Percentiles rank a stretch among this genome's conserved stretches.
phyloP scores from a whole-genome alignment of 768 basidiomycete species.

The Sporobolomyces pararoseus region DNA sequence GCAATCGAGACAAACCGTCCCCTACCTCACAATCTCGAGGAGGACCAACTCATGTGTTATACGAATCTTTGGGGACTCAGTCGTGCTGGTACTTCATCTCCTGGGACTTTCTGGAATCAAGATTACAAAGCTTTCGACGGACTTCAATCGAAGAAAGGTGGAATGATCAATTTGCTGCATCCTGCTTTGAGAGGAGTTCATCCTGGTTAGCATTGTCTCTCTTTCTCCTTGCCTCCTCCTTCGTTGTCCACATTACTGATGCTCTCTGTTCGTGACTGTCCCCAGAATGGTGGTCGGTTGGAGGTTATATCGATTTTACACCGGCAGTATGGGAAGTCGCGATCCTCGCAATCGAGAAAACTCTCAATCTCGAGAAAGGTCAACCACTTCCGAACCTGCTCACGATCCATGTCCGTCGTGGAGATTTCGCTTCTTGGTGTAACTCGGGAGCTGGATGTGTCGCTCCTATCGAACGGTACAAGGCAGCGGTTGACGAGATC shows the following conservation, averaged over 20 bases:
- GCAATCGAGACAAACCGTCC: background rate
- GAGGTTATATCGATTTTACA: constrained; percentile 14
- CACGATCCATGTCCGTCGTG: constrained; percentile 17
- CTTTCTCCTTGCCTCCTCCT: background rate
- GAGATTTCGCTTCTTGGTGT: constrained; percentile 27
- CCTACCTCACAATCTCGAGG: constrained; percentile 13
- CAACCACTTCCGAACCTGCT: background rate
- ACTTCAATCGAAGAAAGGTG: constrained; percentile 1
- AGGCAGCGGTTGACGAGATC: background rate
- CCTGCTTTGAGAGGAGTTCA: constrained; percentile 8
- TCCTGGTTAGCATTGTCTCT: constrained; percentile 1
- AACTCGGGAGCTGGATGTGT: background rate
- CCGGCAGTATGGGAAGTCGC: constrained; percentile 28
- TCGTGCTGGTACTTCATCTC: background rate
- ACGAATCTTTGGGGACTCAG: constrained; percentile 2
- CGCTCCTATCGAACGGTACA: constrained; percentile 6
- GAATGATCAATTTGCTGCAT: background rate
- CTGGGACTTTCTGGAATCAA: background rate
- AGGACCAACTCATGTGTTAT: constrained; percentile 9
- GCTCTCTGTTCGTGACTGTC: no score
- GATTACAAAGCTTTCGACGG: constrained; percentile 15
- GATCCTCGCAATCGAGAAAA: constrained; percentile 3
- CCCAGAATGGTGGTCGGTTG: constrained; percentile 20
- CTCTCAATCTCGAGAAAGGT: constrained; percentile 1
- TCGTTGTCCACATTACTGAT: no score